Evolutionary conservation across 1,139 yeast genomes (phyloP).

Genomic region (Kodamaea anthophila): DNA sequence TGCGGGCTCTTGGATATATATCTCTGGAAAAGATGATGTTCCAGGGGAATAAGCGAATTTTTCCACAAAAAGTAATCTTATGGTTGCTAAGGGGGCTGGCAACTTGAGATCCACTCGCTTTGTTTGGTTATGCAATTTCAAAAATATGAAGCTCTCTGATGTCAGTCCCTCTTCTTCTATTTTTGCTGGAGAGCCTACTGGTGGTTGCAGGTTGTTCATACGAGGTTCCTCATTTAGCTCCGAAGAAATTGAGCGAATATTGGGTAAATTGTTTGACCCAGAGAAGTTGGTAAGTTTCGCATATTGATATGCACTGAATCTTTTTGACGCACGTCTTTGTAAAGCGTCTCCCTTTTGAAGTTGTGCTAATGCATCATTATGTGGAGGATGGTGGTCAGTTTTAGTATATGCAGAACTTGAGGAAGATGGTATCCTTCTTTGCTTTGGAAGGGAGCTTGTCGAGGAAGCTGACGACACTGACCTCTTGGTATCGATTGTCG

Average conservation of each 20-base stretch:
- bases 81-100: conserved; percentile 55
- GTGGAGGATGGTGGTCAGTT: conserved; percentile 1
- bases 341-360: conserved; percentile 76
- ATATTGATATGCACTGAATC: conserved; percentile 91
- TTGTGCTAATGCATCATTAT: conserved; percentile 58
- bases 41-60: conserved; percentile 83
- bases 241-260: conserved; percentile 9
- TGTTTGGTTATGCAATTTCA: conserved; percentile 53
- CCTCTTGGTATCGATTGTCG: too few relatives aligned
- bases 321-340: conserved; percentile 84
- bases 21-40: conserved; percentile 66
- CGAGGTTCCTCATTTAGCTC: conserved; percentile 6
- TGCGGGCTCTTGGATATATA: conserved; percentile 62
- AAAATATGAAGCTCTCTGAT: conserved; percentile 31
- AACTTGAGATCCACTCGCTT: conserved; percentile 52
- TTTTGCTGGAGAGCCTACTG: too few relatives aligned
- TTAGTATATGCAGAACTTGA: conserved; percentile 1
- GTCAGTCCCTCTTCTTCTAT: conserved; percentile 4
- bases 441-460: conserved; percentile 5
- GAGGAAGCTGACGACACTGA: conserved; percentile 2
- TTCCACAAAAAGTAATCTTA: conserved; percentile 75
- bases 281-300: conserved; percentile 63
- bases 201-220: too few relatives aligned
- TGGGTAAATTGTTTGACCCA: conserved; percentile 14
- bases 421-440: conserved; percentile 6